These are phyloP conservation scores for Herpotrichia juniperi DNA, from an alignment of 2,329 filamentous ascomycete species.

Conservation along the genomic window DNA sequence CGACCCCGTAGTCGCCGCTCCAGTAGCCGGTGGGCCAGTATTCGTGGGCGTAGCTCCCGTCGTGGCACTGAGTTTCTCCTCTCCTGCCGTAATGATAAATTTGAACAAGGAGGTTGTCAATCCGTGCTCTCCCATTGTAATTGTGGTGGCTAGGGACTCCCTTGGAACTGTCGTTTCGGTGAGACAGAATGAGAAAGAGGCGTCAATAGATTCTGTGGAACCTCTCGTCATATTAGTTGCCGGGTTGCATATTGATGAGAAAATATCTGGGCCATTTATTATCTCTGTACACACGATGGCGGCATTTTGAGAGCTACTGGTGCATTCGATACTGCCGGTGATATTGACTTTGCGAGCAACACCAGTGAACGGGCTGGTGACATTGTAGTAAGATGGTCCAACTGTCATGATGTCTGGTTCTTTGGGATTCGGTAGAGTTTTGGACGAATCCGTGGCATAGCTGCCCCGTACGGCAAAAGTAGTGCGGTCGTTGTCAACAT, in stretches of 20 bases:
- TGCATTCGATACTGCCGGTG: constrained; percentile 2
- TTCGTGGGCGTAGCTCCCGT: constrained; percentile 22
- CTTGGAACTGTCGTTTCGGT: constrained; percentile 13
- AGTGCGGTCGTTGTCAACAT: constrained; percentile 22
- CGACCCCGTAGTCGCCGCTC: constrained; percentile 5
- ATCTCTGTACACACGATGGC: constrained; percentile 8
- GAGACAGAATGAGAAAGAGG: constrained; percentile 10
- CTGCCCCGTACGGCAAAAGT: constrained; percentile 18
- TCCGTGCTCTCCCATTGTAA: constrained; percentile 17
- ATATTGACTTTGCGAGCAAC: constrained; percentile 5
- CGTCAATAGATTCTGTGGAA: constrained; percentile 2
- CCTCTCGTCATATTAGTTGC: constrained; percentile 3
- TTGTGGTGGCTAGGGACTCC: constrained; percentile 9
- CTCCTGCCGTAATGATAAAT: constrained; percentile 35
- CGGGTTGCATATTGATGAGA: constrained; percentile 1
- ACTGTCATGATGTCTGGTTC: constrained; percentile 14
- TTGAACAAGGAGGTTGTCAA: constrained; percentile 24
- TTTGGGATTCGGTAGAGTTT: constrained; percentile 3
- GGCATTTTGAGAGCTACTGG: neutral
- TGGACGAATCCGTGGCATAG: constrained; percentile 4
- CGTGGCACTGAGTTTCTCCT: constrained; percentile 30
- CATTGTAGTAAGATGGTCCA: constrained; percentile 10
- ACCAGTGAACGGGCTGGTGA: constrained; percentile 4
- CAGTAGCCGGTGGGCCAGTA: constrained; percentile 13
- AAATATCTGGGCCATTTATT: constrained; percentile 4